Conservation (phyloP, 371 early-diverging fungal species). For the Aphelidium insulamus region DNA sequence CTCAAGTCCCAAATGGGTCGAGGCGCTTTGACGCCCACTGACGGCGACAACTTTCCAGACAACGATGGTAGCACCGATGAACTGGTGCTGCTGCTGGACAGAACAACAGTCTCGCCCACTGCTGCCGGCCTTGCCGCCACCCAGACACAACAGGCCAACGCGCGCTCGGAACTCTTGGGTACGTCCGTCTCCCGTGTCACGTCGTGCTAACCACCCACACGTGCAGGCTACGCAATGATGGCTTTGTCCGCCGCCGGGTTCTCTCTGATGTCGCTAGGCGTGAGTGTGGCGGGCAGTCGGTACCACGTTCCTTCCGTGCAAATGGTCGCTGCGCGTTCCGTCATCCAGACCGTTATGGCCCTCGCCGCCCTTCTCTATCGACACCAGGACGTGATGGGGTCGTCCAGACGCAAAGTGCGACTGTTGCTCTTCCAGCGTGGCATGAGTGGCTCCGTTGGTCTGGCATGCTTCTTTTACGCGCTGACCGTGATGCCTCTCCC, state of each 20-base stretch:
- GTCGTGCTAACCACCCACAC: no score
- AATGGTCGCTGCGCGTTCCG: slow-evolving; percentile 41
- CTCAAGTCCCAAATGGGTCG: no score
- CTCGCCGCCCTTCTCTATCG: slow-evolving; percentile 21
- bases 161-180: no score
- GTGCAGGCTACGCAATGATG: no score
- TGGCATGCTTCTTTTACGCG: slow-evolving; percentile 45
- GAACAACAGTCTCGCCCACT: no score
- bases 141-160: no score
- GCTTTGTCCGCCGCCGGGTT: slow-evolving; percentile 44
- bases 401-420: slow-evolving; percentile 11
- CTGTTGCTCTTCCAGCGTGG: slow-evolving; percentile 36
- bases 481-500: slow-evolving; percentile 38
- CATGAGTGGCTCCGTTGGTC: slow-evolving; percentile 31
- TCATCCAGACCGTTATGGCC: slow-evolving; percentile 30
- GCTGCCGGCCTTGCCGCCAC: no score
- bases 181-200: no score
- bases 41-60: no score
- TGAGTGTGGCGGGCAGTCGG: slow-evolving; percentile 26
- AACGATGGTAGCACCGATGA: no score
- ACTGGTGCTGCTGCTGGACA: no score
- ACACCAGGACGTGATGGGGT: slow-evolving; percentile 28
- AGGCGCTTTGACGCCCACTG: no score
- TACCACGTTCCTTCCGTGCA: slow-evolving; percentile 35
- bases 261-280: slow-evolving; percentile 39